These are phyloP conservation scores for Plasmopara halstedii DNA, from an alignment of 352 stramenopile genomes.

Conservation along the genomic window DNA sequence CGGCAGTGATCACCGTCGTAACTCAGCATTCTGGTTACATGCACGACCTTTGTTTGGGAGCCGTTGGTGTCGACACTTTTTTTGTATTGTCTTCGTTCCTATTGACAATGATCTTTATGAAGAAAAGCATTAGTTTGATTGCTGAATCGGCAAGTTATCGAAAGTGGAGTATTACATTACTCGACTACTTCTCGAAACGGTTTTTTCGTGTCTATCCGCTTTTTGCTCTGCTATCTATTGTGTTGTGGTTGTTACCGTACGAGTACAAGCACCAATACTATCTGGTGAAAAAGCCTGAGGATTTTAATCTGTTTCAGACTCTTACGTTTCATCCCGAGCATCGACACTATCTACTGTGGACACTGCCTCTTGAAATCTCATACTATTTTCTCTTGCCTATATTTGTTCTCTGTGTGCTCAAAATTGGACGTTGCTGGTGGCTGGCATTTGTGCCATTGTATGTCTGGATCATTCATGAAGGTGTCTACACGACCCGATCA, in stretches of 20 bases:
- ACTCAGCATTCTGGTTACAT: neutral
- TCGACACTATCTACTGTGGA: neutral
- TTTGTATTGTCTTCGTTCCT: neutral
- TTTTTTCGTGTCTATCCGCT: neutral
- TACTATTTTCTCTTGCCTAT: neutral
- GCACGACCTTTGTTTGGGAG: neutral
- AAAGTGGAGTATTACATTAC: neutral
- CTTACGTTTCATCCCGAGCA: neutral
- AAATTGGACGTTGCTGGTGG: neutral
- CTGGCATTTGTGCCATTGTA: neutral
- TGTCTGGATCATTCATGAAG: neutral
- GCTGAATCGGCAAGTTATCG: neutral
- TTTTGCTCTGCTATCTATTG: neutral
- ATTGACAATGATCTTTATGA: neutral
- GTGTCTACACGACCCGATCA: neutral
- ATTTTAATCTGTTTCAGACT: neutral
- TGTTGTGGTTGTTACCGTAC: neutral
- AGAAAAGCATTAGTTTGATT: neutral
- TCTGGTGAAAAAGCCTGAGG: neutral
- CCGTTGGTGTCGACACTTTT: neutral
- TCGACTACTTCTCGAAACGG: neutral
- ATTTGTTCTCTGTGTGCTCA: neutral
- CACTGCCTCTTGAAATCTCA: neutral
- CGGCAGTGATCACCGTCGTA: neutral
- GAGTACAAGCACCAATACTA: slow-evolving; percentile 1